A percentile compares a stretch with the other conserved stretches of the same genome.
phyloP scores from a whole-genome alignment of 1,284 basidiomycete genomes.

The Fomitopsis betulina region DNA sequence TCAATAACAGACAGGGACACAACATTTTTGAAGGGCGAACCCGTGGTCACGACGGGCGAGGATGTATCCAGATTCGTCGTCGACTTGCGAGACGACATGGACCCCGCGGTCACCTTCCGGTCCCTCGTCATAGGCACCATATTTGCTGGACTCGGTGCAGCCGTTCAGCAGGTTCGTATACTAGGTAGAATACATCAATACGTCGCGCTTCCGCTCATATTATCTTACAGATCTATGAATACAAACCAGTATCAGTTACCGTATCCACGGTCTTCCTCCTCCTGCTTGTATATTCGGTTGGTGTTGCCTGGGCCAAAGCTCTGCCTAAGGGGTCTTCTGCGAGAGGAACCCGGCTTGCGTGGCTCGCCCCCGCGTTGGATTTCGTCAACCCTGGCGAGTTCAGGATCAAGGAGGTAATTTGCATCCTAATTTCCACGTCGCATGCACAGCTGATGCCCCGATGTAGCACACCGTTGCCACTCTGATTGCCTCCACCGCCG shows the following conservation, averaged over 20 bases:
- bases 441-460: background rate
- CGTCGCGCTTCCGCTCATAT: background rate
- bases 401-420: slow-evolving; percentile 51
- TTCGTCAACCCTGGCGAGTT: slow-evolving; percentile 59
- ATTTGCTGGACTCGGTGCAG: slow-evolving; percentile 51
- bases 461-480: slow-evolving; percentile 54
- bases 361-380: slow-evolving; percentile 35
- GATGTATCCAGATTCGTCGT: slow-evolving; percentile 61
- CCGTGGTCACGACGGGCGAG: slow-evolving; percentile 45
- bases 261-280: slow-evolving; percentile 59
- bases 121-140: slow-evolving; percentile 53
- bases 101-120: slow-evolving; percentile 53
- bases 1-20: slow-evolving; percentile 25
- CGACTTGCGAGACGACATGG: slow-evolving; percentile 59
- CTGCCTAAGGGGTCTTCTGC: slow-evolving; percentile 36
- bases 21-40: slow-evolving; percentile 45
- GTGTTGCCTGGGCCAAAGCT: slow-evolving; percentile 46
- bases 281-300: slow-evolving; percentile 51
- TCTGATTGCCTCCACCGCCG: slow-evolving; percentile 56
- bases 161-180: slow-evolving; percentile 39
- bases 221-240: slow-evolving; percentile 45
- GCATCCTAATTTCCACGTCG: background rate
- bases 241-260: slow-evolving; percentile 52
- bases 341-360: slow-evolving; percentile 36
- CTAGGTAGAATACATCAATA: background rate